Base-by-base conservation (phyloP, 306 rosid genomes). In the Cucurbita argyrosperma region DNA sequence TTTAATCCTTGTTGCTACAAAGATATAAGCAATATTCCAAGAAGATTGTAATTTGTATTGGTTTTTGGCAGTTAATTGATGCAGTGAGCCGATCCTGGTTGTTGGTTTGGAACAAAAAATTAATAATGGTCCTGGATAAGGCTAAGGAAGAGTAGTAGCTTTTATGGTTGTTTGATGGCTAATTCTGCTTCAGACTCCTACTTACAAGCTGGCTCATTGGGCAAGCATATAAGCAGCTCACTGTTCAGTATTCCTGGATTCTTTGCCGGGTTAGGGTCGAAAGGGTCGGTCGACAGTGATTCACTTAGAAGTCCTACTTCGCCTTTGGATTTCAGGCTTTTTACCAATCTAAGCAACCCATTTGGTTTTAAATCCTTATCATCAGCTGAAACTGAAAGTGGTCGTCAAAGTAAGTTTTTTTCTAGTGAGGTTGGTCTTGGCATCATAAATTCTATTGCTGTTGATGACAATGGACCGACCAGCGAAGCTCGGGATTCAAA, bases 301-400 rank as follows among this genome's bases (percentile, higher is more conserved):
- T 88, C 92, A 8, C 82, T 76, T 15, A 81, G 90, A 85, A 92
- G 97, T 69, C 96, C 97, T 63, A 87, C 94, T 26, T 90, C 95
- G 76, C 92, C 96, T 77, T 80, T 90, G 37, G 97, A 89, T 80
- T 76, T 87, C 75, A 84, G 76, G 80, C 81, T 87, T 43, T 84
- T 88, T 81, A 79, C 91, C 46, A 90, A 83, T 77, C 81, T 82
- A 66, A 81, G 90, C 74, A 87, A 80, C 73, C 85, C 94, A 1
- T 82, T 84, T 62, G 80, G 85, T 69, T 80, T 52, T 71, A 78
- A 77, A 79, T 78, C 85, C 64, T 72, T 64, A 37, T 64, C 82
- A 19, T 77, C 83, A 4, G 5, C 74, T 56, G 84, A 62, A 46
- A 7, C 74, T 56, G 84, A 62, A 79, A 79, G 74, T 11, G 85